phyloP scores from a whole-genome alignment of 1,284 basidiomycete species.

The Mycosarcoma maydis region DNA sequence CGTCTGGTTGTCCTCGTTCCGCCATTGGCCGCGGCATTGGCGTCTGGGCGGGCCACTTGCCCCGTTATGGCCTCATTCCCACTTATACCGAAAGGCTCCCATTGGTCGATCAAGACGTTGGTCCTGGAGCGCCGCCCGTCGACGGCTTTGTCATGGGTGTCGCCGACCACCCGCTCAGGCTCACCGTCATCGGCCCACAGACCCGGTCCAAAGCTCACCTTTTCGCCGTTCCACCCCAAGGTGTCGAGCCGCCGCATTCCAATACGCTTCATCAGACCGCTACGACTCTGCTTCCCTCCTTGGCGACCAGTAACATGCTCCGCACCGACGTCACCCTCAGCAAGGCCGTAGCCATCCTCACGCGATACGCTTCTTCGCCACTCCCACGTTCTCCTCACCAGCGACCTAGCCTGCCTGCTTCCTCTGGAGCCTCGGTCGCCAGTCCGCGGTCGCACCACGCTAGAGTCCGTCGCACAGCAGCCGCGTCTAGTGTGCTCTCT shows the following conservation, averaged over 20 bases:
- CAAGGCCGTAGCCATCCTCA: constrained; percentile 53
- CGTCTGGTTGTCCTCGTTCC: constrained; percentile 48
- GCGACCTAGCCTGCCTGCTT: constrained; percentile 9
- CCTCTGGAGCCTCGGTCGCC: constrained; percentile 12
- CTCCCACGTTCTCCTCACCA: constrained; percentile 23
- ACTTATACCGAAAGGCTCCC: constrained; percentile 42
- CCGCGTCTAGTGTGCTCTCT: neutral
- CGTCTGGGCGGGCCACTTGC: constrained; percentile 53
- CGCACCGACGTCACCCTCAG: constrained; percentile 59
- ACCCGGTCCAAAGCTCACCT: constrained; percentile 41
- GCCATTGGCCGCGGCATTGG: constrained; percentile 60
- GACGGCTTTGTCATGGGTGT: constrained; percentile 60
- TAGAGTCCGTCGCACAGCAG: neutral
- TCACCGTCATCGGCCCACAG: constrained; percentile 56
- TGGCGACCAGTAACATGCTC: constrained; percentile 42
- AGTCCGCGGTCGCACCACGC: constrained; percentile 10
- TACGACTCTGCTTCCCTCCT: constrained; percentile 35
- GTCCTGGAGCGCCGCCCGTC: constrained; percentile 47
- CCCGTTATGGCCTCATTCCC: constrained; percentile 44
- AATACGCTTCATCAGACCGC: constrained; percentile 6
- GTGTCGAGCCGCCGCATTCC: constrained; percentile 16
- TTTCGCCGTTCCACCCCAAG: constrained; percentile 40
- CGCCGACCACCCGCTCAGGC: constrained; percentile 46
- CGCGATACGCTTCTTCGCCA: constrained; percentile 37
- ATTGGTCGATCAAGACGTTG: constrained; percentile 20